phyloP scores from a whole-genome alignment of 2,329 filamentous ascomycete species.

The Didymella lethalis region DNA sequence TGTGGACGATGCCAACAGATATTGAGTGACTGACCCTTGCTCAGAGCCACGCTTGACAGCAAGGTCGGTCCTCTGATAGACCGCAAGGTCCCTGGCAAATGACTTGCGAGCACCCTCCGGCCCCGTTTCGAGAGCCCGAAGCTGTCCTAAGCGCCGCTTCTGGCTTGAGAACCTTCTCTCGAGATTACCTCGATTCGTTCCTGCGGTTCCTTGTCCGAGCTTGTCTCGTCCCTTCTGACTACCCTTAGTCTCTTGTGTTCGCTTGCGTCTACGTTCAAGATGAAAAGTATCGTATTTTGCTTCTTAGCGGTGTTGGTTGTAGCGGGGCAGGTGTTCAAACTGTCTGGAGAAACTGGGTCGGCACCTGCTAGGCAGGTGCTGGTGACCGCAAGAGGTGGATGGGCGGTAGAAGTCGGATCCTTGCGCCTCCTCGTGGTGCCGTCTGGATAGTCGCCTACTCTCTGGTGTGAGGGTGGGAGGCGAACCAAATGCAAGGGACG shows the following conservation, averaged over 20 bases:
- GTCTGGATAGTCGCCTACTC: constrained; percentile 43
- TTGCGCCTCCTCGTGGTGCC: constrained; percentile 50
- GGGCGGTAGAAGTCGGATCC: constrained; percentile 49
- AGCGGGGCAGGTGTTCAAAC: constrained; percentile 26
- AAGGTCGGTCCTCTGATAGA: constrained; percentile 31
- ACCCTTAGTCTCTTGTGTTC: constrained; percentile 7
- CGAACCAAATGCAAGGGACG: constrained; percentile 49
- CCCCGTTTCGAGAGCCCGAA: constrained; percentile 9
- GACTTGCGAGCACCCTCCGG: constrained; percentile 31
- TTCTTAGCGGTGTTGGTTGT: constrained; percentile 4
- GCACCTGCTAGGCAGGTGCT: constrained; percentile 19
- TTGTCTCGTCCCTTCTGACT: constrained; percentile 9
- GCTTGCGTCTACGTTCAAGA: background rate
- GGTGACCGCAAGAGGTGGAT: constrained; percentile 43
- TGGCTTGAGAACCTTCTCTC: constrained; percentile 9
- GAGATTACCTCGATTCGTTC: constrained; percentile 11
- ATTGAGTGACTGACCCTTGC: constrained; percentile 22
- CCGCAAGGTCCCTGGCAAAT: constrained; percentile 39
- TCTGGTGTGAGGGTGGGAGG: constrained; percentile 23
- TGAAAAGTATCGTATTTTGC: constrained; percentile 1
- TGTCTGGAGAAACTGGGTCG: constrained; percentile 36
- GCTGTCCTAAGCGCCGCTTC: constrained; percentile 21
- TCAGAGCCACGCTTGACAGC: constrained; percentile 10
- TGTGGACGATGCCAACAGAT: constrained; percentile 43
- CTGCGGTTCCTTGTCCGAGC: constrained; percentile 1